Percentiles rank a stretch among this genome's conserved stretches.
Conservation (phyloP, 495 filamentous ascomycete species). For the Aspergillus mulundensis region DNA sequence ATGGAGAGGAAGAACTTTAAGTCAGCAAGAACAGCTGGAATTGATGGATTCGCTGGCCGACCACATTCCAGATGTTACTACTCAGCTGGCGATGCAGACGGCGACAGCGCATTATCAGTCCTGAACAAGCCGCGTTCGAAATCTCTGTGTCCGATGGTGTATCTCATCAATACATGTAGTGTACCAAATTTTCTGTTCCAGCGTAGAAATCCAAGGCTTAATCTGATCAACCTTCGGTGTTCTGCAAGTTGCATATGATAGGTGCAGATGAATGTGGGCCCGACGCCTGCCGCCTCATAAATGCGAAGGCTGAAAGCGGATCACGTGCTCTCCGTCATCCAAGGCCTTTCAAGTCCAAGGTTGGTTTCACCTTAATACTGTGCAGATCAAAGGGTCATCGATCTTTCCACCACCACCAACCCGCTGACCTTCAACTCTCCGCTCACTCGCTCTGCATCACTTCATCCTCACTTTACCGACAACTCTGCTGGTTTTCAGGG, state of each 20-base stretch:
- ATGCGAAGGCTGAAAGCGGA: conserved; percentile 7
- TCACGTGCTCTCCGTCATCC: conserved; percentile 43
- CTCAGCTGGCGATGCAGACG: conserved; percentile 46
- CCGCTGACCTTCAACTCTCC: conserved; percentile 23
- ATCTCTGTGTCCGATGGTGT: not conserved
- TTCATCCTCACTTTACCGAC: conserved; percentile 5
- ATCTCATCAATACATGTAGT: not conserved
- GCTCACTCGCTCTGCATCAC: conserved; percentile 3
- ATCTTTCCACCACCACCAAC: conserved; percentile 24
- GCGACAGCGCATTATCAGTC: conserved; percentile 58
- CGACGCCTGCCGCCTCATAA: conserved; percentile 8
- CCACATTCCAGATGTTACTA: conserved; percentile 52
- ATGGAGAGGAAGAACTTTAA: conserved; percentile 59
- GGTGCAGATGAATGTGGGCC: not conserved
- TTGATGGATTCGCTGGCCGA: conserved; percentile 63
- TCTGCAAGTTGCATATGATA: not conserved
- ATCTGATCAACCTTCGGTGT: not conserved
- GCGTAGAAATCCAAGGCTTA: not conserved
- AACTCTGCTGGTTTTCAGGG: conserved; percentile 12
- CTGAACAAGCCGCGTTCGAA: conserved; percentile 12
- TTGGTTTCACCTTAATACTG: conserved; percentile 17
- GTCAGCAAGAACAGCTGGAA: conserved; percentile 66
- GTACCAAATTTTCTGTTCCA: not conserved
- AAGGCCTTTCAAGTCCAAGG: conserved; percentile 22
- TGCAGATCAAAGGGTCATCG: conserved; percentile 30